Base-by-base conservation (phyloP, 768 basidiomycete genomes). In the Pluteus cervinus region DNA sequence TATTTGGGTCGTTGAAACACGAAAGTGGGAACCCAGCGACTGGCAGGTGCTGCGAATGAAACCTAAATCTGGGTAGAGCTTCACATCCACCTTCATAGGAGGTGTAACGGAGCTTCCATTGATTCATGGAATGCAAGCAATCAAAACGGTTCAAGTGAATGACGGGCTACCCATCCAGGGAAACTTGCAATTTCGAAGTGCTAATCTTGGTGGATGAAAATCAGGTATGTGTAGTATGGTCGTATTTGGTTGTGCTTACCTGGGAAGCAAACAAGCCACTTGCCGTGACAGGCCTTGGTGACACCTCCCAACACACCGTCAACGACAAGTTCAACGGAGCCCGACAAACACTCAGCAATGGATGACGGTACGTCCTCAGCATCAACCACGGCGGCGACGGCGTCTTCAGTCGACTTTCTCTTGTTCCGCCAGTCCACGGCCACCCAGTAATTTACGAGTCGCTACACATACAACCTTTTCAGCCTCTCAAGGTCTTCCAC, bases 281-380 rank as follows among this genome's bases (percentile, higher is more conserved):
- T n/a, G 14, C 17, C 38, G 9, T 21, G 14, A n/a, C 17, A 8
- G 25, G 5, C 14, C 26, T 11, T 15, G 18, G 22, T 25, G 30
- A 7, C 8, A n/a, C 24, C 18, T 21, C 26, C 30, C 40, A 35
- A 16, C 33, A 12, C 26, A 14, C 14, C 9, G 9, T 14, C 40
- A 36, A 34, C 34, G 14, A 14, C 30, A 16, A 7, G 30, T 16
- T 32, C 30, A 32, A 12, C 14, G 30, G 36, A 14, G 11, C 28
- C 30, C 37, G 42, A 14, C 43, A 39, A 42, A 39, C 43, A 34
- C 29, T 30, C 42, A 33, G 44, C 62, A 63, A 71, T 71, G 69
- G 69, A 71, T 68, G 68, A 84, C 79, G 81, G 81, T 84, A 84
- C 81, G 81, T 84, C 67, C 58, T 72, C 81, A 82, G 70, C 81